Base-by-base conservation (phyloP, 768 basidiomycete genomes). In the Tricholoma furcatifolium region DNA sequence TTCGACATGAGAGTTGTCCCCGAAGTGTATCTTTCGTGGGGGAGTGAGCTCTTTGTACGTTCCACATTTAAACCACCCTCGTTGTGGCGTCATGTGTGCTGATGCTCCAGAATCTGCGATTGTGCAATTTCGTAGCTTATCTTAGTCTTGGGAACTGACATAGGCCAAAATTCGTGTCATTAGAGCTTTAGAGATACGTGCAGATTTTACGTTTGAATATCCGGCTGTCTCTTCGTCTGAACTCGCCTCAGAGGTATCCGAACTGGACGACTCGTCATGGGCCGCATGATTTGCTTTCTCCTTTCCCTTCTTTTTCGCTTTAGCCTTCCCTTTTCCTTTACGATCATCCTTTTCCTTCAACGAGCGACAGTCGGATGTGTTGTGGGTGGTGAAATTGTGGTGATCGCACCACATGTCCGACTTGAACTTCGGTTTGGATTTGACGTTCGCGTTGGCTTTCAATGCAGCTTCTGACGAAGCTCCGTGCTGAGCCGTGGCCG, bases 151-250 rank as follows among this genome's bases (percentile, higher is more conserved):
- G 2, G 43, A 18, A 44, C 43, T 27, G 17, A 44, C 24, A n/a
- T 44, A 44, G 30, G 43, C 43, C 43, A 44, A 44, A 44, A 44
- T 44, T 5, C 14, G 24, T 44, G 43, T 11, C 43, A 44, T 44
- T 44, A 30, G 7, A 14, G 43, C 24, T n/a, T 44, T 44, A 27
- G 23, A 27, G 12, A 44, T 14, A 44, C 8, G 12, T 6, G 11
- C 24, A 30, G 43, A 30, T 30, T n/a, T 27, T 2, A 8, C 30
- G n/a, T 18, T 12, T 30, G 43, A 44, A 31, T 44, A 44, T 2
- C 24, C 23, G 2, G 42, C 42, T 14, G 43, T 27, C 24, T 44
- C 43, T 7, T 15, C 24, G 14, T 30, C 43, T 12, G 23, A 27
- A 15, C 17, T 17, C 7, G 15, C 3, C n/a, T 39, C n/a, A 6